A percentile compares a stretch with the other conserved stretches of the same genome.
Conservation (phyloP, 148 eudicot species). For the Chenopodium berlandieri region DNA sequence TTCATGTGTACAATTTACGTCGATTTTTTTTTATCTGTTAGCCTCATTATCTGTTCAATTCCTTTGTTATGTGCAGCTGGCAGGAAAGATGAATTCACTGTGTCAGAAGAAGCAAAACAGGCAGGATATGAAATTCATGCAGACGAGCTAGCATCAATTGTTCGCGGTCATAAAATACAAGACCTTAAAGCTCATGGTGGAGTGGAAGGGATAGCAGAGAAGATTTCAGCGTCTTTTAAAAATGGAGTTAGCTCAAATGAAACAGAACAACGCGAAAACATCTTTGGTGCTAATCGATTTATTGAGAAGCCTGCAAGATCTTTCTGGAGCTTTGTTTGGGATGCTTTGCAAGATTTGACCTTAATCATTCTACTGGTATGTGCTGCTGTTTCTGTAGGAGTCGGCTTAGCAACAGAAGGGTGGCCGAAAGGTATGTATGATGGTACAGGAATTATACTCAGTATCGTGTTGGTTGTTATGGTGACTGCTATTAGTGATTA, state of each 20-base stretch:
- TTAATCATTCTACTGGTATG: conserved; percentile 72
- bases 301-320: conserved; percentile 57
- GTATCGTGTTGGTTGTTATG: conserved; percentile 64
- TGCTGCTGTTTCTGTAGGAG: conserved; percentile 64
- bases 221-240: conserved; percentile 39
- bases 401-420: conserved; percentile 77
- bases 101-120: conserved; percentile 45
- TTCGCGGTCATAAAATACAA: conserved; percentile 41
- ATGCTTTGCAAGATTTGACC: conserved; percentile 76
- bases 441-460: conserved; percentile 65
- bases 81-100: conserved; percentile 27
- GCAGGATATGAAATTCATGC: conserved; percentile 63
- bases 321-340: conserved; percentile 75
- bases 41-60: not conserved
- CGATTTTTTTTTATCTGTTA: not conserved
- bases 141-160: conserved; percentile 58
- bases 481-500: conserved; percentile 87
- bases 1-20: too few relatives aligned
- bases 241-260: conserved; percentile 42
- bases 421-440: conserved; percentile 87
- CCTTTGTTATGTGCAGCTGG: conserved; percentile 39
- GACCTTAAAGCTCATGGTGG: conserved; percentile 51
- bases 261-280: conserved; percentile 34
- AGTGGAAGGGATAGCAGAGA: conserved; percentile 47
- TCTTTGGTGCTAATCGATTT: conserved; percentile 56